These are phyloP conservation scores for Lactarius hengduanensis DNA, from an alignment of 768 basidiomycete species.

Conservation along the genomic window DNA sequence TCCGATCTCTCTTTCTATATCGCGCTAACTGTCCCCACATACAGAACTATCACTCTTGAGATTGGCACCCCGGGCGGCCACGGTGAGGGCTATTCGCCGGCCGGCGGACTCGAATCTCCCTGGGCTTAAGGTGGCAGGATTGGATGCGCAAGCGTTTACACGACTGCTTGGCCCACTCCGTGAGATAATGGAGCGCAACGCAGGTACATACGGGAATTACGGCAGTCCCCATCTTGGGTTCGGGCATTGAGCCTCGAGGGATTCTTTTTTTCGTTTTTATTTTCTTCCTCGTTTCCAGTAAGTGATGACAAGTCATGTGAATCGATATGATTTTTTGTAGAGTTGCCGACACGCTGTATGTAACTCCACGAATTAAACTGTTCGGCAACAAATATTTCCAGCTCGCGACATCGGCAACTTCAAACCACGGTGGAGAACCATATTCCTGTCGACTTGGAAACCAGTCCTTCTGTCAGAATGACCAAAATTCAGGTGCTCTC, in stretches of 20 bases:
- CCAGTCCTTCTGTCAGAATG: background rate
- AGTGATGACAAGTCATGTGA: conserved; percentile 11
- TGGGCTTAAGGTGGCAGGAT: conserved; percentile 88
- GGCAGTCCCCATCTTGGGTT: conserved; percentile 20
- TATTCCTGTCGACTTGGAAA: background rate
- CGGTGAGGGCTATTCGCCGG: conserved; percentile 77
- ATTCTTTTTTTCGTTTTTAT: background rate
- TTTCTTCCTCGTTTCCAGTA: conserved; percentile 3
- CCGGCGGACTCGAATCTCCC: conserved; percentile 43
- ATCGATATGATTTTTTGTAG: conserved; percentile 4
- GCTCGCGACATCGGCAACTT: background rate
- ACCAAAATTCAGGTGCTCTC: background rate
- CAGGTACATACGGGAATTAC: conserved; percentile 58
- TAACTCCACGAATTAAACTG: background rate
- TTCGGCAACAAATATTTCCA: background rate
- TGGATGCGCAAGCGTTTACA: conserved; percentile 92
- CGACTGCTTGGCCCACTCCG: conserved; percentile 88
- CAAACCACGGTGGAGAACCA: background rate
- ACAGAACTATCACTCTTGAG: conserved; percentile 89
- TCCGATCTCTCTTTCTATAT: background rate
- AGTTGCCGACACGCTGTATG: background rate
- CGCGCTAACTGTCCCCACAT: conserved; percentile 17
- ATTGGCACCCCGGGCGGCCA: conserved; percentile 91
- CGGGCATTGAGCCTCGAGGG: conserved; percentile 3
- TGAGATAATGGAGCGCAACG: conserved; percentile 89